Evolutionary conservation across 441 rosid genomes (phyloP), one percentile per base, ranked within the genome.

Genomic region (Flueggea neowawraea): DNA sequence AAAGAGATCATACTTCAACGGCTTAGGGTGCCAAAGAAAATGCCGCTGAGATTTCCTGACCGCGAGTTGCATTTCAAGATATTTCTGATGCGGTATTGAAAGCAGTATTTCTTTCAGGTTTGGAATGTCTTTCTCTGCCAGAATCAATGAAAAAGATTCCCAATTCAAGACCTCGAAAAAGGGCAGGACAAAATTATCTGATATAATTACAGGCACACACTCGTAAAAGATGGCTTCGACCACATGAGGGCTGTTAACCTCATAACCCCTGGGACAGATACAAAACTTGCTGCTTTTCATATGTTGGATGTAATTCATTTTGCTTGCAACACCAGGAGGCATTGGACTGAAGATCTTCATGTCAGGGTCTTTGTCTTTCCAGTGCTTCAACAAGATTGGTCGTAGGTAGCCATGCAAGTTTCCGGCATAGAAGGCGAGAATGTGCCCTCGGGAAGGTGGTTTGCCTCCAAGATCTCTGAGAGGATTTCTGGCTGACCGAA

Each of bases 211-310:
- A 2, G 96, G 98, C 15, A 92, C 86, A 16, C 98, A 92, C 62
- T 92, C 95, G 0, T 92, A 92, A 74, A 89, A 90, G 60, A 89
- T 83, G 44, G 96, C 77, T 68, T 90, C 98, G 0, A 90, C 96
- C 31, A 89, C 91, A 16, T 94, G 78, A 0, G 96, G 98, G 69
- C 96, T 92, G 78, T 92, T 89, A 62, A 92, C 98, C 65, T 90
- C 98, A 3, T 82, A 81, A 10, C 98, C 98, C 78, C 78, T 87
- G 5, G 96, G 96, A 69, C 97, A 92, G 58, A 92, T 79, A 68
- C 98, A 92, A 66, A 74, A 92, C 81, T 90, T 92, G 80, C 96
- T 90, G 74, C 82, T 84, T 75, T 92, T 88, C 98, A 92, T 92
- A 70, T 88, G 81, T 2, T 80, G 85, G 49, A 88, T 92, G 78